phyloP scores from a whole-genome alignment of 768 basidiomycete species.

The Calocera viscosa region DNA sequence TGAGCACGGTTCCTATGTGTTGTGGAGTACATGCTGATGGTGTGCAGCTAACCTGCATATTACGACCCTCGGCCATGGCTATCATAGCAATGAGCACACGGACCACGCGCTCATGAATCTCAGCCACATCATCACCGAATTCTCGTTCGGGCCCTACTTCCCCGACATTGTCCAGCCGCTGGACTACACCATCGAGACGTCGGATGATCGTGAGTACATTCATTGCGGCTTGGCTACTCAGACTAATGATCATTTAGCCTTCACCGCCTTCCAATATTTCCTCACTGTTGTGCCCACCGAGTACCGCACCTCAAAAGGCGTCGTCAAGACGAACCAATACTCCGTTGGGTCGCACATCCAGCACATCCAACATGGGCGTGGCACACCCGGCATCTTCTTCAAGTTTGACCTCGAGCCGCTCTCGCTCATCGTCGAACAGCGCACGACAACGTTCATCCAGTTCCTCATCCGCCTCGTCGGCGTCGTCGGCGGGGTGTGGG shows the following conservation, averaged over 20 bases:
- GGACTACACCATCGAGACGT: conserved; percentile 73
- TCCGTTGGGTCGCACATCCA: conserved; percentile 88
- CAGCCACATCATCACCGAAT: conserved; percentile 90
- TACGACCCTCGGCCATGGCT: conserved; percentile 91
- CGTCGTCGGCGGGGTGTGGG: conserved; percentile 87
- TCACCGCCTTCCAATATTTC: conserved; percentile 89
- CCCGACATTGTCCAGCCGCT: conserved; percentile 91
- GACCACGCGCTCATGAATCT: conserved; percentile 93
- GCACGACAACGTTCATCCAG: conserved; percentile 70
- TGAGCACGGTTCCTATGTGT: conserved; percentile 21
- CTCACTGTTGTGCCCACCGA: conserved; percentile 91
- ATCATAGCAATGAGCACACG: conserved; percentile 73
- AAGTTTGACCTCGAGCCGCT: conserved; percentile 94
- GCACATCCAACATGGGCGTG: conserved; percentile 55
- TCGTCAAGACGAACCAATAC: conserved; percentile 68
- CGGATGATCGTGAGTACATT: conserved; percentile 47
- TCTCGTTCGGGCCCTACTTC: conserved; percentile 93
- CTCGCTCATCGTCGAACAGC: conserved; percentile 70
- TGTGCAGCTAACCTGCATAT: conserved; percentile 77
- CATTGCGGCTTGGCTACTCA: background rate
- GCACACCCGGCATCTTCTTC: conserved; percentile 93
- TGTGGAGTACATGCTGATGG: background rate
- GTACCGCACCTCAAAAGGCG: conserved; percentile 56
- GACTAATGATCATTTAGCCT: conserved; percentile 38
- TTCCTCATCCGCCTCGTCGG: conserved; percentile 75